Conservation (phyloP, 2,329 filamentous ascomycete genomes). For the Claviceps sp. region DNA sequence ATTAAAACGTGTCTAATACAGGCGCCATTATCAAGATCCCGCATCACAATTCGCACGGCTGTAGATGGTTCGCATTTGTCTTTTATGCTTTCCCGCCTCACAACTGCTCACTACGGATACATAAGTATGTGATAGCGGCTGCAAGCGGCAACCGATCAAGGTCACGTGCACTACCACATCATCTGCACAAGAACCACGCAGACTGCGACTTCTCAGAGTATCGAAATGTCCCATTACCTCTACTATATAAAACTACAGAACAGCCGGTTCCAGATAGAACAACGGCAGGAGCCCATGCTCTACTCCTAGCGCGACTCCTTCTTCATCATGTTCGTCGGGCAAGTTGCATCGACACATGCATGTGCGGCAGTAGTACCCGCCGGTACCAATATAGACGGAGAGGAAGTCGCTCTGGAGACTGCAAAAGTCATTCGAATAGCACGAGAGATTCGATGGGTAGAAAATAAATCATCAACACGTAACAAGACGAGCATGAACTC, state of each 20-base stretch:
- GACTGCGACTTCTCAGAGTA: neutral
- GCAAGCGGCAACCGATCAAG: too few species aligned
- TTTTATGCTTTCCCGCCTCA: too few species aligned
- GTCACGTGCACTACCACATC: too few species aligned
- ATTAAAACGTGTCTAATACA: too few species aligned
- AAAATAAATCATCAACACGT: neutral
- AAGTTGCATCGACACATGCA: too few species aligned
- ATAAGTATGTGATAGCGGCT: too few species aligned
- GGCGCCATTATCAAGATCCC: too few species aligned
- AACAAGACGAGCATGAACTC: slow-evolving; percentile 7
- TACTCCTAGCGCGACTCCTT: neutral
- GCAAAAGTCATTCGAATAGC: neutral
- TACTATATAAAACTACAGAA: slow-evolving; percentile 4
- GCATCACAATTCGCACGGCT: too few species aligned
- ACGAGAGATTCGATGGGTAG: neutral
- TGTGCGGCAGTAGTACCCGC: neutral
- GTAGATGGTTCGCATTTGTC: too few species aligned
- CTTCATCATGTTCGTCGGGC: neutral
- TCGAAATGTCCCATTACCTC: neutral
- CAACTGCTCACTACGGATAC: too few species aligned
- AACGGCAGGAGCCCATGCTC: neutral
- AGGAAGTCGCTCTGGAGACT: neutral
- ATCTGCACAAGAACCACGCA: neutral
- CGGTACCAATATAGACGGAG: neutral
- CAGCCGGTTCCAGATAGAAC: neutral